Evolutionary conservation across 2,329 filamentous ascomycete genomes (phyloP).

Genomic region (Pseudogymnoascus sp.): DNA sequence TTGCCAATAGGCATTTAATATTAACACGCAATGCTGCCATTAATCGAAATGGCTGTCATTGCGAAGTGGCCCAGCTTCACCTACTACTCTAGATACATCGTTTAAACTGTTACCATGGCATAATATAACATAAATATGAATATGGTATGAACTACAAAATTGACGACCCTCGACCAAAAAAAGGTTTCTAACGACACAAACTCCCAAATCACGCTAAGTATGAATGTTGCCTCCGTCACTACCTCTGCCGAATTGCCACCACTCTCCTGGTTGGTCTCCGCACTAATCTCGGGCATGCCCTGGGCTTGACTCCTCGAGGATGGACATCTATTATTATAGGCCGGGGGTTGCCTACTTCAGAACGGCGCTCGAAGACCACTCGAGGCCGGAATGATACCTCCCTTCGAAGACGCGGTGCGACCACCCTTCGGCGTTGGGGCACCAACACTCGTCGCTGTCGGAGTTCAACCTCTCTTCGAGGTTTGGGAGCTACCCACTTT

Average conservation of each 20-base stretch:
- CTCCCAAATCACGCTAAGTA: neutral
- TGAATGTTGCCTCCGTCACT: neutral
- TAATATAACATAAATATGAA: neutral
- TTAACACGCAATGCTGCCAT: neutral
- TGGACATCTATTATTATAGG: neutral
- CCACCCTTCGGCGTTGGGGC: neutral
- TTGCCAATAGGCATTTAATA: neutral
- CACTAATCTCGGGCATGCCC: neutral
- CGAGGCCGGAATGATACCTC: neutral
- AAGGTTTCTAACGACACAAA: neutral
- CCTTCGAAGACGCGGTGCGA: neutral
- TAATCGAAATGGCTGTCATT: neutral
- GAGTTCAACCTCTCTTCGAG: neutral
- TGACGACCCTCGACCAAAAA: neutral
- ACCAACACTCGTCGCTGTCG: neutral
- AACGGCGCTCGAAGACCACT: neutral
- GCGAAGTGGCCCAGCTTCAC: neutral
- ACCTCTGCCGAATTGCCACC: neutral
- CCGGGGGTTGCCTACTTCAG: neutral
- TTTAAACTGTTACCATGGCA: neutral
- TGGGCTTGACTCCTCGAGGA: neutral
- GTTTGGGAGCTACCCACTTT: neutral
- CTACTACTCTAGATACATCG: neutral
- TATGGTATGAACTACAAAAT: neutral
- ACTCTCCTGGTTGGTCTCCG: neutral